These are phyloP conservation scores for Cymbomonas tetramitiformis DNA, from an alignment of 139 green algal species.

Conservation along the genomic window DNA sequence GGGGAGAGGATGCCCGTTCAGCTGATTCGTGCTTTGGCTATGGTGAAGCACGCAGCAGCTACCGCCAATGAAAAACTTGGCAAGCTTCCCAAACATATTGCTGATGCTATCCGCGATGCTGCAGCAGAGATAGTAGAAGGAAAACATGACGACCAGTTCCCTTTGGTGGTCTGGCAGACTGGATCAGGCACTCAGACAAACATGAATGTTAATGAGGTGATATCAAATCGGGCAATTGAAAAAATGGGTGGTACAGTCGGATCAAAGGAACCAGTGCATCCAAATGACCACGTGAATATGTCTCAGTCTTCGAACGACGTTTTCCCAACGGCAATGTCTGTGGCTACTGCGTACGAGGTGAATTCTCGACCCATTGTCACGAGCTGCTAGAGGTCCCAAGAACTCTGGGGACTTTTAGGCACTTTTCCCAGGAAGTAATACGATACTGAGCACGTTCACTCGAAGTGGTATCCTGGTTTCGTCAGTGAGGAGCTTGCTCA, in stretches of 20 bases:
- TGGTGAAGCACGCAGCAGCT: slow-evolving; percentile 57
- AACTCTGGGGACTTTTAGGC: too few relatives aligned
- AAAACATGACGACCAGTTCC: slow-evolving; percentile 77
- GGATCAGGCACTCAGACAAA: slow-evolving; percentile 84
- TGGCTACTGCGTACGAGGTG: slow-evolving; percentile 53
- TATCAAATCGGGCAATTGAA: slow-evolving; percentile 55
- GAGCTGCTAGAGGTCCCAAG: too few relatives aligned
- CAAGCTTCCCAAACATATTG: slow-evolving; percentile 4
- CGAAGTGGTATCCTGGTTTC: too few relatives aligned
- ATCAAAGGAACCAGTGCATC: slow-evolving; percentile 63
- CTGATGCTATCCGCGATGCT: slow-evolving; percentile 8
- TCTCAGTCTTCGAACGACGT: slow-evolving; percentile 83
- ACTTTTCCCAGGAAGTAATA: too few relatives aligned
- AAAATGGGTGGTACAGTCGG: slow-evolving; percentile 46
- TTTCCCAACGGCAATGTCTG: slow-evolving; percentile 83
- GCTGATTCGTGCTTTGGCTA: slow-evolving; percentile 73
- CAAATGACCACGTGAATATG: slow-evolving; percentile 93
- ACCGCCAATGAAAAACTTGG: slow-evolving; percentile 16
- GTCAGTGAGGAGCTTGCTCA: too few relatives aligned
- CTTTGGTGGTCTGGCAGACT: slow-evolving; percentile 85
- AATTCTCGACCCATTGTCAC: too few relatives aligned
- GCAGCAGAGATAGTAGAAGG: slow-evolving; percentile 58
- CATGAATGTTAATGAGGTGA: slow-evolving; percentile 96
- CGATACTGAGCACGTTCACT: too few relatives aligned
- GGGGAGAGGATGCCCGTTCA: slow-evolving; percentile 84